phyloP scores from a whole-genome alignment of 306 rosid genomes.

The Inga leiocalycina region DNA sequence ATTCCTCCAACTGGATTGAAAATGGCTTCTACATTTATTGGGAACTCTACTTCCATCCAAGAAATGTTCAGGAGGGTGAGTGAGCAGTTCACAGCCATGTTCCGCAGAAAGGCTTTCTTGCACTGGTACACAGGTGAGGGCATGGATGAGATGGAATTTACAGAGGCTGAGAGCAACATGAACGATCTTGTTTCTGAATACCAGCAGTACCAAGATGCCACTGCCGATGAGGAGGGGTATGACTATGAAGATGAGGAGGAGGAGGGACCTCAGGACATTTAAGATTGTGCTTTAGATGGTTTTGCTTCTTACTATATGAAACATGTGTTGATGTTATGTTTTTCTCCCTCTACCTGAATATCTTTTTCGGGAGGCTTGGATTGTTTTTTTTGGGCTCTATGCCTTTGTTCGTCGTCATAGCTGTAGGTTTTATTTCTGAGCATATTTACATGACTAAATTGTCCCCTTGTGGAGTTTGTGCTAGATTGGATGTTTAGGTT shows the following conservation, averaged over 20 bases:
- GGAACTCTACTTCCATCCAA: conserved; percentile 71
- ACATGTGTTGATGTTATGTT: conserved; percentile 27
- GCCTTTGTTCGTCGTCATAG: conserved; percentile 20
- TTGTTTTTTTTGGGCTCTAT: conserved; percentile 24
- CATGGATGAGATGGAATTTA: conserved; percentile 28
- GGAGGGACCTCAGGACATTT: conserved; percentile 53
- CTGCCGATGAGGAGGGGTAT: conserved; percentile 63
- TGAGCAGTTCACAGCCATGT: conserved; percentile 78
- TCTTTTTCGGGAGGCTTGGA: conserved; percentile 54
- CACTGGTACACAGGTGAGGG: conserved; percentile 25
- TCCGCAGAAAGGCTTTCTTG: conserved; percentile 73
- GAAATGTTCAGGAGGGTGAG: conserved; percentile 79
- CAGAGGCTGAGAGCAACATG: conserved; percentile 35
- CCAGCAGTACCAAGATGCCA: conserved; percentile 78
- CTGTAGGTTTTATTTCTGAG: conserved; percentile 39
- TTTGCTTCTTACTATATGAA: conserved; percentile 9
- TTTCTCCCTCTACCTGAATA: conserved; percentile 39
- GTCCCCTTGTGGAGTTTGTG: not conserved
- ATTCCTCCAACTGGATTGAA: conserved; percentile 71
- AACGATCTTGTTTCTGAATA: conserved; percentile 65
- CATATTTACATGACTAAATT: conserved; percentile 23
- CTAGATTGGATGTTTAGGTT: not conserved
- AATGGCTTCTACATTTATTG: conserved; percentile 70
- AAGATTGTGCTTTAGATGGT: not conserved
- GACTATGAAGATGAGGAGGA: conserved; percentile 64